Evolutionary conservation across 208 protist species (phyloP).

Genomic region (Balamuthia mandrillaris): DNA sequence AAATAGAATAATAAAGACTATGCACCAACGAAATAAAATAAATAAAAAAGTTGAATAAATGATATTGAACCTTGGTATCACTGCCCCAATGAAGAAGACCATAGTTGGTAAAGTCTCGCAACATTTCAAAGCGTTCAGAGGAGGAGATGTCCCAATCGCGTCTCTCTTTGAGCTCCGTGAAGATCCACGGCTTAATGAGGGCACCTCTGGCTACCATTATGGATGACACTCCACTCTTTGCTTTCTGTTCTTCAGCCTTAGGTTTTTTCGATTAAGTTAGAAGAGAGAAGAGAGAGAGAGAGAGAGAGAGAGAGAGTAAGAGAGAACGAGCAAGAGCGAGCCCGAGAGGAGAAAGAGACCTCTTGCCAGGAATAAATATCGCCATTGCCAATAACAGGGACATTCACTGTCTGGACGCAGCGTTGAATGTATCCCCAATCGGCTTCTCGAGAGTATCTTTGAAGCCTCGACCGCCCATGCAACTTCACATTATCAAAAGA

Average conservation of each 20-base stretch:
- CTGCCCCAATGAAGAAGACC: slow-evolving; percentile 93
- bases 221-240: slow-evolving; percentile 32
- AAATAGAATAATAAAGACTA: background rate
- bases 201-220: slow-evolving; percentile 74
- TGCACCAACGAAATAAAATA: background rate
- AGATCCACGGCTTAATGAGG: slow-evolving; percentile 97
- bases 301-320: too few relatives aligned
- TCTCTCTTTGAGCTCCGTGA: slow-evolving; percentile 89
- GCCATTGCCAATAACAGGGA: slow-evolving; percentile 84
- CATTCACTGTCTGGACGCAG: slow-evolving; percentile 65
- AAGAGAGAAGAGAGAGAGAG: too few relatives aligned
- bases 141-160: slow-evolving; percentile 88
- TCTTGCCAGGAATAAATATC: slow-evolving; percentile 75
- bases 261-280: too few relatives aligned
- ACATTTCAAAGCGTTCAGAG: slow-evolving; percentile 86
- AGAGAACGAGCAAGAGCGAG: too few relatives aligned
- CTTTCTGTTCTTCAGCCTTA: background rate
- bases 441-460: slow-evolving; percentile 88
- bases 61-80: slow-evolving; percentile 68
- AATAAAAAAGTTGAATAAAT: background rate
- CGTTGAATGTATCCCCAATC: slow-evolving; percentile 92
- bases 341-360: too few relatives aligned
- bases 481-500: slow-evolving; percentile 45
- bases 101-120: slow-evolving; percentile 81
- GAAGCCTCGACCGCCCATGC: slow-evolving; percentile 89